Evolutionary conservation across 2,329 filamentous ascomycete species (phyloP), one percentile per base, ranked within the genome.

Genomic region (Zymoseptoria tritici): DNA sequence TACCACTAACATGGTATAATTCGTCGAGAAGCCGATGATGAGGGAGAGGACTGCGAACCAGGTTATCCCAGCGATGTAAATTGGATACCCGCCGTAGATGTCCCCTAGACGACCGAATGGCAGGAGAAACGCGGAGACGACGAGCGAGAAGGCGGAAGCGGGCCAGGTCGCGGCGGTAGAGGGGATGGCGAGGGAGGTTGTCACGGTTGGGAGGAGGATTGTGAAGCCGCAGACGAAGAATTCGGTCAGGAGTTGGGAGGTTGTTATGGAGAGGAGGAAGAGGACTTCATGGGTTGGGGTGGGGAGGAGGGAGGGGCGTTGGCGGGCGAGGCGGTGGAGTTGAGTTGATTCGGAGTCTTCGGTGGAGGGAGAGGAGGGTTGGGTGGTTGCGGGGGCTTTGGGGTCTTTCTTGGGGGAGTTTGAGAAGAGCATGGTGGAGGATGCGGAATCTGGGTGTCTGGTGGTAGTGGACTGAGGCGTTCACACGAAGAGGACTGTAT

Each of bases 181-280:
- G 0, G 88, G 83, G 49, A 94, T 91, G 49, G 83, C 58, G 3
- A 94, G 79, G 1, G 83, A 80, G 9, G 73, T 70, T 9, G 84
- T 78, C 2, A 94, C 72, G 0, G 83, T 83, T 0, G 90, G 89
- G 0, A 92, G 74, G 24, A 93, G 75, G 60, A 85, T 76, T 60
- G 80, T 84, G 68, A 92, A 94, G 31, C 90, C 90, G 53, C 86
- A 88, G 55, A 93, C 82, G 70, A 87, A 88, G 73, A 87, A 92
- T 75, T 92, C 89, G 79, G 66, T 68, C 22, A 72, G 58, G 3
- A 67, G 31, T 53, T 71, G 70, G 4, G 70, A 70, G 62, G 71
- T 71, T 46, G 67, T 64, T 11, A 73, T 64, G 0, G 83, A 83
- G 65, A 83, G 81, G 68, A 85, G 81, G 68, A 89, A 89, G 21